Evolutionary conservation across 805 yeast genomes (phyloP).

Genomic region (Zygotorulaspora chibaensis): DNA sequence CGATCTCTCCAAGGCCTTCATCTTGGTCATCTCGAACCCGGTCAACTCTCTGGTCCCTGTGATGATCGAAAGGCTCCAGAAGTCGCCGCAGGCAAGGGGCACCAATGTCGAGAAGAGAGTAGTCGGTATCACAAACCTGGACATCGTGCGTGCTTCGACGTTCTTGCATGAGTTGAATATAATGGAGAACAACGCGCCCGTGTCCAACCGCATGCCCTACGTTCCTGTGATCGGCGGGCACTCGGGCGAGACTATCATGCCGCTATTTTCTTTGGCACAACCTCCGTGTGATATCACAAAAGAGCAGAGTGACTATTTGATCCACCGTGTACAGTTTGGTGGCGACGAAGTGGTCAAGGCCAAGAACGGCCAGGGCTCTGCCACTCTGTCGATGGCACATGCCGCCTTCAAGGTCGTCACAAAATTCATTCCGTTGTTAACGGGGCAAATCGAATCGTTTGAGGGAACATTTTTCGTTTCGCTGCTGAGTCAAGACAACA

Average conservation of each 20-base stretch:
- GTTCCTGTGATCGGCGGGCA: constrained; percentile 90
- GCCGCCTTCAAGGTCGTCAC: constrained; percentile 84
- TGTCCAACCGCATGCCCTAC: constrained; percentile 45
- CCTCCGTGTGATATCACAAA: constrained; percentile 29
- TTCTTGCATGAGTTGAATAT: constrained; percentile 56
- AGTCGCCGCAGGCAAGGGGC: constrained; percentile 38
- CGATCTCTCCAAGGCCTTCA: constrained; percentile 60
- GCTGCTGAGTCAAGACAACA: constrained; percentile 47
- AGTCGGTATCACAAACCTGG: constrained; percentile 87
- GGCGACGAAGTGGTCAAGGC: constrained; percentile 98
- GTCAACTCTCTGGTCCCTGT: constrained; percentile 92
- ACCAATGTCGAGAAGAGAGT: constrained; percentile 67
- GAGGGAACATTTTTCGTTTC: constrained; percentile 52
- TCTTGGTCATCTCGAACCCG: constrained; percentile 85
- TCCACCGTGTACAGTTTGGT: constrained; percentile 89
- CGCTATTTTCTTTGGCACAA: constrained; percentile 54
- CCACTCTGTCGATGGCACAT: constrained; percentile 92
- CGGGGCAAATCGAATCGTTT: constrained; percentile 36
- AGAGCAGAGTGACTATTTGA: constrained; percentile 49
- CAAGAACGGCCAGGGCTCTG: constrained; percentile 91
- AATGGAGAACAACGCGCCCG: constrained; percentile 26
- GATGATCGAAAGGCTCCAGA: constrained; percentile 72
- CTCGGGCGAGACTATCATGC: constrained; percentile 92
- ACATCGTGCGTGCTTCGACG: constrained; percentile 76
- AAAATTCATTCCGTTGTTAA: constrained; percentile 34